phyloP scores from a whole-genome alignment of 2,329 filamentous ascomycete species.

The Sporothrix variecibatus region DNA sequence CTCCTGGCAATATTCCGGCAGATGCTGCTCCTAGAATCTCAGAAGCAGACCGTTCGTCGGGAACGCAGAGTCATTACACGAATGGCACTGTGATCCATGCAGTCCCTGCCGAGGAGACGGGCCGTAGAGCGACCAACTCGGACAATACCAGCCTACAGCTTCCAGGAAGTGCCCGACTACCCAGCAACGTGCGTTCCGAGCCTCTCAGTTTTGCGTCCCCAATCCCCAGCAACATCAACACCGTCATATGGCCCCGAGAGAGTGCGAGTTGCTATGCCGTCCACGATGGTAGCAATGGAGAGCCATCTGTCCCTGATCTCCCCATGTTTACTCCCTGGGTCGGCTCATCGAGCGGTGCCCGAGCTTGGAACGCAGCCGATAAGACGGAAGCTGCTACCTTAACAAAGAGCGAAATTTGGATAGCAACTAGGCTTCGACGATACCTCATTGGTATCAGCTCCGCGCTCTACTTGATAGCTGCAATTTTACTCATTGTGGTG shows the following conservation, averaged over 20 bases:
- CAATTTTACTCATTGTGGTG: slow-evolving; percentile 79
- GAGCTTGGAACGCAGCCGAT: slow-evolving; percentile 33
- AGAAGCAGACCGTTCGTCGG: neutral
- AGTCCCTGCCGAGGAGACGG: neutral
- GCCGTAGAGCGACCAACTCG: too few species aligned
- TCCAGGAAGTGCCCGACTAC: neutral
- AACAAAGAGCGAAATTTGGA: slow-evolving; percentile 31
- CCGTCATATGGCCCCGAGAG: neutral
- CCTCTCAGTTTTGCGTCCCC: neutral
- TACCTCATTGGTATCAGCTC: slow-evolving; percentile 66
- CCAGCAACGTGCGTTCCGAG: neutral
- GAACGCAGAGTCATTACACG: neutral
- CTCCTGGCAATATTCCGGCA: neutral
- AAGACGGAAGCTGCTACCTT: slow-evolving; percentile 39
- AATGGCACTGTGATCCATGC: neutral
- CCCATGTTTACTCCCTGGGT: neutral
- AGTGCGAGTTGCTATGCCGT: neutral
- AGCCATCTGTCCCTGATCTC: too few species aligned
- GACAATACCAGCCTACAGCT: neutral
- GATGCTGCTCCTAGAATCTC: neutral
- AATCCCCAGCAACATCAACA: neutral
- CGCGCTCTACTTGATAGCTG: slow-evolving; percentile 70
- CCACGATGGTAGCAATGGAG: neutral
- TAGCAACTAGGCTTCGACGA: slow-evolving; percentile 55
- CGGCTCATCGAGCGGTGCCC: neutral